phyloP scores from a whole-genome alignment of 352 stramenopile genomes.

The Phytopythium vexans region DNA sequence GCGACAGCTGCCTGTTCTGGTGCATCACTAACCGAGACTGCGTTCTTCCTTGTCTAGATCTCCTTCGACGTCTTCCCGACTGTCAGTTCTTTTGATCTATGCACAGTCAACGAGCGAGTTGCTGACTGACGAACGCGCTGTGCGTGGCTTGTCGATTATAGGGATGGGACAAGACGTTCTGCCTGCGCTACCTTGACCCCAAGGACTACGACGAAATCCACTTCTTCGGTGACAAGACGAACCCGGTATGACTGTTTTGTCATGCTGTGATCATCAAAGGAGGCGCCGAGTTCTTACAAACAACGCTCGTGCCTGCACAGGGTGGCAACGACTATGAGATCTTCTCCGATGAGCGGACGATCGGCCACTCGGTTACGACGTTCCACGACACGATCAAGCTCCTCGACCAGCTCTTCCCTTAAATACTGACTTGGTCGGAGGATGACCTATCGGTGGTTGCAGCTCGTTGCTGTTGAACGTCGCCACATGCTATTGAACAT shows the following conservation, averaged over 20 bases:
- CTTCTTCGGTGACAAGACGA: constrained; percentile 99
- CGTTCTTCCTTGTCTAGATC: constrained; percentile 59
- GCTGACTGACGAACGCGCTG: background rate
- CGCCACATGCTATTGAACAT: no score
- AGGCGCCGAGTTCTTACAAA: background rate
- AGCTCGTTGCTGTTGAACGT: no score
- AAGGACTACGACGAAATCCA: constrained; percentile 99
- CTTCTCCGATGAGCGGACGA: constrained; percentile 94
- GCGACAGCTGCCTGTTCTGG: background rate
- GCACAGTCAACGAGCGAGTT: background rate
- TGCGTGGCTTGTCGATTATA: constrained; percentile 7
- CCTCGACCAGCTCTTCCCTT: constrained; percentile 96
- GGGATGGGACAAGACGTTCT: constrained; percentile 99
- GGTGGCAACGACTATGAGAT: constrained; percentile 99
- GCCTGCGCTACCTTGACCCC: constrained; percentile 91
- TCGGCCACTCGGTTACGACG: constrained; percentile 96
- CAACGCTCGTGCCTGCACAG: constrained; percentile 16
- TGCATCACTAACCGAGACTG: background rate
- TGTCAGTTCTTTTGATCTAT: constrained; percentile 13
- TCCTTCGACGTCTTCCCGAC: constrained; percentile 98
- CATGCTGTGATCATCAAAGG: background rate
- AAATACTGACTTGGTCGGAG: background rate
- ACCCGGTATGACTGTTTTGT: constrained; percentile 58
- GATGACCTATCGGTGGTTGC: no score
- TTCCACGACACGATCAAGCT: constrained; percentile 96